Evolutionary conservation across 495 filamentous ascomycete species (phyloP), one percentile per base, ranked within the genome.

Genomic region (Aspergillus incahuasiensis): DNA sequence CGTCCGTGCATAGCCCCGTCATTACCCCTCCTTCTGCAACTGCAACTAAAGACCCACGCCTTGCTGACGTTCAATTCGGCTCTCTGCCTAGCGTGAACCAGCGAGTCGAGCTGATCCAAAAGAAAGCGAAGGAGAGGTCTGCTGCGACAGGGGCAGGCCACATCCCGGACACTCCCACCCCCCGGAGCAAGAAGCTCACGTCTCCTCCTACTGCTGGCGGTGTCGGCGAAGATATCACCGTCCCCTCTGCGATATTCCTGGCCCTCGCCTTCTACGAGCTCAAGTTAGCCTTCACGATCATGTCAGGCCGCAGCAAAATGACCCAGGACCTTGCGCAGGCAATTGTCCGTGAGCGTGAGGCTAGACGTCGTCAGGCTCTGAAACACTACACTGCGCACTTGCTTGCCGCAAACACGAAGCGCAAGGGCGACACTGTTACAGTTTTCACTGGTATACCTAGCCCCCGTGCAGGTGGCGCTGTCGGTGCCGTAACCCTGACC

Each of bases 331-430:
- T 72, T n/a, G 55, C 65, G 6, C 35, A 55, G 25, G 49, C 48
- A 12, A 49, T 72, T 8, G 41, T 74, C 0, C 32, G 52, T 1
- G 61, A 66, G 53, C 63, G 71, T 18, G 71, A 74, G 47, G 25
- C 54, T 13, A 64, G 68, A 35, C 64, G 71, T 8, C n/a, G 62
- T 5, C 18, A 54, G 18, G 71, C 68, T 1, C 49, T 74, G n/a
- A 41, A 32, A 6, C 46, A 32, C 5, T 55, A 55, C 21, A 24
- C 30, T 32, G 22, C 47, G 15, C n/a, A 45, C 7, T 24, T 50
- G 8, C 12, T 50, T 40, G 47, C 24, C 2, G 6, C 32, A 3
- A 35, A 35, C 32, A 7, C 32, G 9, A 35, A 35, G 32, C 8
- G 32, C 6, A 35, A 35, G 16, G 21, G 19, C n/a, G 43, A 32